phyloP scores from a whole-genome alignment of 2,329 filamentous ascomycete species.

The Aspergillus persii region DNA sequence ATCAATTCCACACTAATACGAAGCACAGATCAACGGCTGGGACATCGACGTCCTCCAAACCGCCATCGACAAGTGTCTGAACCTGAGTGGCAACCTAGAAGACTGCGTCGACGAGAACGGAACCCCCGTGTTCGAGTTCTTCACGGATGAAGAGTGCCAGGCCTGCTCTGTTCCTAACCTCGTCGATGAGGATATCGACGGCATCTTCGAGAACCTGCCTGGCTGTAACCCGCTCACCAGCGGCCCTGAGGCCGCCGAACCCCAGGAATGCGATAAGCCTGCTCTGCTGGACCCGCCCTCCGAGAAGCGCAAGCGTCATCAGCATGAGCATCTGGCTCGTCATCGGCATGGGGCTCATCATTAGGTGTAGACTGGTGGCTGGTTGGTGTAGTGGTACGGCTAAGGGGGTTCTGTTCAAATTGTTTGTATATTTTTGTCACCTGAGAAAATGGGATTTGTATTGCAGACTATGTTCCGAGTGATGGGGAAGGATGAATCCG shows the following conservation, averaged over 20 bases:
- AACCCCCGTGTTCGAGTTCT: not conserved
- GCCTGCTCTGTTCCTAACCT: not conserved
- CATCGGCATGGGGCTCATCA: not conserved
- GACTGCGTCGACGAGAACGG: not conserved
- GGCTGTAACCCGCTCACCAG: not conserved
- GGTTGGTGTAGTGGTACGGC: no score
- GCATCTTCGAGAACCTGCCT: not conserved
- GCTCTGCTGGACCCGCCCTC: not conserved
- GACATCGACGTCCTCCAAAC: not conserved
- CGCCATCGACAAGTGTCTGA: not conserved
- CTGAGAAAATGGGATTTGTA: no score
- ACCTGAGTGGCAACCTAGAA: not conserved
- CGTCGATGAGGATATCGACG: not conserved
- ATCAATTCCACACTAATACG: not conserved
- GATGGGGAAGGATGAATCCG: no score
- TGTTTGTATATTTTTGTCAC: no score
- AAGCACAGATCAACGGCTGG: not conserved
- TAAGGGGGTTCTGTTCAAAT: no score
- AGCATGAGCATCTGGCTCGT: not conserved
- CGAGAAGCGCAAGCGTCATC: not conserved
- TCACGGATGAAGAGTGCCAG: not conserved
- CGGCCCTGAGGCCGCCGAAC: not conserved
- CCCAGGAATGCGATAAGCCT: not conserved
- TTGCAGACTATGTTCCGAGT: no score
- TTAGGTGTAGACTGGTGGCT: not conserved